These are phyloP conservation scores for Setomelanomma holmii DNA, from an alignment of 2,329 filamentous ascomycete species.

Conservation along the genomic window DNA sequence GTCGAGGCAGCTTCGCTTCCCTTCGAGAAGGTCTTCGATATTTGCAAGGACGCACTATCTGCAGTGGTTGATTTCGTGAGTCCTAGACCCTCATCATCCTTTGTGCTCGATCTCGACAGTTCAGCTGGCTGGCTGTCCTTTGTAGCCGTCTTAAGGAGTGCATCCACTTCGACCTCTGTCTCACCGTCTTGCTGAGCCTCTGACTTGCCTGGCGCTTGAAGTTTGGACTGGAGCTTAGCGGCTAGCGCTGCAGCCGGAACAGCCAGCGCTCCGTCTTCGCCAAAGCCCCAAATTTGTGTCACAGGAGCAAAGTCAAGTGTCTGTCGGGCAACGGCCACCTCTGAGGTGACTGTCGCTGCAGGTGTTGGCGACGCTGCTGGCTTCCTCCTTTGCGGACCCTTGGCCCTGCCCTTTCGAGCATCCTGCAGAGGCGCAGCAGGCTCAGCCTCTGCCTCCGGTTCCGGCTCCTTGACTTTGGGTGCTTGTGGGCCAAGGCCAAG, in stretches of 20 bases:
- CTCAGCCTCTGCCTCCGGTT: constrained; percentile 62
- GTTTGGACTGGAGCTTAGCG: constrained; percentile 30
- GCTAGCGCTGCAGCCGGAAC: constrained; percentile 42
- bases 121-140: neutral
- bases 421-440: constrained; percentile 84
- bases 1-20: constrained; percentile 1
- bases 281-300: constrained; percentile 46
- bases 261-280: constrained; percentile 41
- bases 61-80: neutral
- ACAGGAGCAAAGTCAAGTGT: constrained; percentile 36
- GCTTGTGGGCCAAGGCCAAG: constrained; percentile 84
- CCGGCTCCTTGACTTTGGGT: constrained; percentile 76
- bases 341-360: constrained; percentile 49
- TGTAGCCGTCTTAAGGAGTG: constrained; percentile 9
- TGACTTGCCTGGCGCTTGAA: constrained; percentile 13
- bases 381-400: constrained; percentile 81
- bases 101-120: neutral
- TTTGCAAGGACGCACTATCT: neutral
- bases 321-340: constrained; percentile 34
- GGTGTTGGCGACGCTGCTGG: constrained; percentile 66
- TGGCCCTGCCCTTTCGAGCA: constrained; percentile 87
- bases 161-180: constrained; percentile 18
- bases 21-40: constrained; percentile 1
- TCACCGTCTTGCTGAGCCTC: no score
- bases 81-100: neutral